A percentile compares a stretch with the other conserved stretches of the same genome.
Evolutionary conservation across 2,329 filamentous ascomycete species (phyloP).

Genomic region (Delphinella strobiligena): DNA sequence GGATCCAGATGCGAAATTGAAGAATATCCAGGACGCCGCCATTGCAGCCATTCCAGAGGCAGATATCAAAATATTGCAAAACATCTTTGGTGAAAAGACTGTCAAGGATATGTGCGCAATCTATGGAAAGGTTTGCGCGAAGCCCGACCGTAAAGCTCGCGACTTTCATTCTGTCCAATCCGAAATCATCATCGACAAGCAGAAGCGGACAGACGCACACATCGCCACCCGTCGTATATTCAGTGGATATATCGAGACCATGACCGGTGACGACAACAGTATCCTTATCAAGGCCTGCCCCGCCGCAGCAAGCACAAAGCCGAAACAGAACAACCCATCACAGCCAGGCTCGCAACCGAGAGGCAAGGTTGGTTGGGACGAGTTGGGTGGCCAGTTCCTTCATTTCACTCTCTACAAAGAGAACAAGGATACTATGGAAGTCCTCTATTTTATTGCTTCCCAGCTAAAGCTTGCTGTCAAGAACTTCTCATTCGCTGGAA

Average conservation of each 20-base stretch:
- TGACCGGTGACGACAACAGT: conserved; percentile 58
- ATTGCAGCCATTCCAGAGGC: conserved; percentile 21
- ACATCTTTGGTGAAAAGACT: conserved; percentile 40
- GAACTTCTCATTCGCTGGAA: conserved; percentile 71
- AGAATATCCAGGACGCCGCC: conserved; percentile 5
- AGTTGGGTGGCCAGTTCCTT: conserved; percentile 65
- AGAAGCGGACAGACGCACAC: conserved; percentile 51
- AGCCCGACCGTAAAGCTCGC: conserved; percentile 43
- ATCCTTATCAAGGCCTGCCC: conserved; percentile 43
- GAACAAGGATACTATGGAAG: conserved; percentile 94
- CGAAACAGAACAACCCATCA: conserved; percentile 9
- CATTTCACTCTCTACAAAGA: conserved; percentile 94
- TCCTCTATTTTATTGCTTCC: conserved; percentile 63
- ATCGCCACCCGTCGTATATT: conserved; percentile 66
- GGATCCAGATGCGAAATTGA: conserved; percentile 3
- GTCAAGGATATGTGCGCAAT: conserved; percentile 42
- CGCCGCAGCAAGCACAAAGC: conserved; percentile 9
- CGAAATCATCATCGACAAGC: conserved; percentile 46
- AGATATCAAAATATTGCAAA: conserved; percentile 25
- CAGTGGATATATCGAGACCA: conserved; percentile 62
- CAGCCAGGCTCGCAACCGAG: conserved; percentile 3
- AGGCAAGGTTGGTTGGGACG: conserved; percentile 47
- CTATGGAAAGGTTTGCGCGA: conserved; percentile 40
- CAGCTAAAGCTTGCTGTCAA: conserved; percentile 58
- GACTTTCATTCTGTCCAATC: conserved; percentile 44